Evolutionary conservation across 192 early-diverging fungal species (phyloP), one percentile per base, ranked within the genome.

Genomic region (Umbelopsis sp.): DNA sequence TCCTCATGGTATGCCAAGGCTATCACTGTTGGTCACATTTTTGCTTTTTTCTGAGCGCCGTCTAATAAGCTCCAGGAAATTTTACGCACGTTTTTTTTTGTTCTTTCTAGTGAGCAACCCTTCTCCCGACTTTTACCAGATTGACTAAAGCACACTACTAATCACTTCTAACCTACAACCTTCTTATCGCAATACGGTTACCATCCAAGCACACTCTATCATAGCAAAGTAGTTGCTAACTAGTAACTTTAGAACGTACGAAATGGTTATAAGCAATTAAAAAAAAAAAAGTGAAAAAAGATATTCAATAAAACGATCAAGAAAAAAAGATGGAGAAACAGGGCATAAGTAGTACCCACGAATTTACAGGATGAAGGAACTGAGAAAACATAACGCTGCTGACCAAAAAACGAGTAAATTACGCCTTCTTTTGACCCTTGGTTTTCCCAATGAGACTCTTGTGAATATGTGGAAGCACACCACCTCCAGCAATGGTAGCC

Each of bases 401-500:
- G 21, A 53, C 26, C 22, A 25, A 22, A 53, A 26, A 50, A 20
- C 0, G 12, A 26, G 24, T 44, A 68, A 41, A 26, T 73, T 77
- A 77, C 24, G 36, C 47, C 76, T 84, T 84, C 68, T 85, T 82
- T 25, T 74, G 77, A 53, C 75, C 72, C 73, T 86, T 83, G 34
- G 84, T 79, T 56, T 82, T 86, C 43, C 82, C 79, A 70, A 86
- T 73, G 49, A 88, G 82, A n/a, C 80, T 80, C 68, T 86, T 88
- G 74, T 88, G 86, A 77, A 88, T 88, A 76, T 88, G 86, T 36
- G 92, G 92, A 51, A 93, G 83, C 36, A 93, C 92, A 85, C 91
- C 91, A 79, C 95, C 95, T 66, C 93, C 93, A 25, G 94, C 92
- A 77, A 95, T 96, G 31, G 94, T 96, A 38, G 93, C 94, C 69